A percentile compares a stretch with the other conserved stretches of the same genome.
Evolutionary conservation across 257 asterid species (phyloP).

Genomic region (Cruciata laevipes): DNA sequence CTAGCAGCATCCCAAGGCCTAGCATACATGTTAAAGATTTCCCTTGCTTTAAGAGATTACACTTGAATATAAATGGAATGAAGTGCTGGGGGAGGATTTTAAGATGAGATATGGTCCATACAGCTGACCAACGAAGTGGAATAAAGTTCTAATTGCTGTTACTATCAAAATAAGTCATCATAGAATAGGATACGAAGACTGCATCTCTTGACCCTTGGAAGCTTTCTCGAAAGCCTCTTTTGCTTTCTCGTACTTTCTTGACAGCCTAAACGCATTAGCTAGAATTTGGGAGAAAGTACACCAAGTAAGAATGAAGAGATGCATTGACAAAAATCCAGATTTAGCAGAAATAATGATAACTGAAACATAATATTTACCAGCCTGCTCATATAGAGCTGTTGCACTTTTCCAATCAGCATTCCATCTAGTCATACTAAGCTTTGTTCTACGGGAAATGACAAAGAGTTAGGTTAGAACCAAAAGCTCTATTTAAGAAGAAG

Average conservation of each 20-base stretch:
- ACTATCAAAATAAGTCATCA: conserved; percentile 9
- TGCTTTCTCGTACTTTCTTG: conserved; percentile 67
- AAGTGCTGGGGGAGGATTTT: not conserved
- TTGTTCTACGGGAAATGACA: conserved; percentile 45
- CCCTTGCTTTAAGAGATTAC: conserved; percentile 3
- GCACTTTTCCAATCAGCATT: conserved; percentile 92
- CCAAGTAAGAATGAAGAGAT: conserved; percentile 1
- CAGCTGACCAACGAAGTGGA: not conserved
- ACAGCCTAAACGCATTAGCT: conserved; percentile 69
- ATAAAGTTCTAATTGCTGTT: not conserved
- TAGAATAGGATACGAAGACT: conserved; percentile 64
- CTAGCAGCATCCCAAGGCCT: conserved; percentile 99
- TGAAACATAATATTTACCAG: conserved; percentile 41
- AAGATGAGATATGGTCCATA: not conserved
- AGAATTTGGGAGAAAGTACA: conserved; percentile 13
- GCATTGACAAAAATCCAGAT: not conserved
- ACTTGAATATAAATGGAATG: not conserved
- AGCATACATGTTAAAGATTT: conserved; percentile 38
- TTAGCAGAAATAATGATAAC: not conserved
- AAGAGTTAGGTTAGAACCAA: not conserved
- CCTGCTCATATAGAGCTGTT: conserved; percentile 83
- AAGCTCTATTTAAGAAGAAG: not conserved
- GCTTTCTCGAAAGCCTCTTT: conserved; percentile 92
- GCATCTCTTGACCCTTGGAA: conserved; percentile 97
- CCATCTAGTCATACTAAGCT: conserved; percentile 91